Conservation (phyloP, 345 rosid species). For the Isatis tinctoria region DNA sequence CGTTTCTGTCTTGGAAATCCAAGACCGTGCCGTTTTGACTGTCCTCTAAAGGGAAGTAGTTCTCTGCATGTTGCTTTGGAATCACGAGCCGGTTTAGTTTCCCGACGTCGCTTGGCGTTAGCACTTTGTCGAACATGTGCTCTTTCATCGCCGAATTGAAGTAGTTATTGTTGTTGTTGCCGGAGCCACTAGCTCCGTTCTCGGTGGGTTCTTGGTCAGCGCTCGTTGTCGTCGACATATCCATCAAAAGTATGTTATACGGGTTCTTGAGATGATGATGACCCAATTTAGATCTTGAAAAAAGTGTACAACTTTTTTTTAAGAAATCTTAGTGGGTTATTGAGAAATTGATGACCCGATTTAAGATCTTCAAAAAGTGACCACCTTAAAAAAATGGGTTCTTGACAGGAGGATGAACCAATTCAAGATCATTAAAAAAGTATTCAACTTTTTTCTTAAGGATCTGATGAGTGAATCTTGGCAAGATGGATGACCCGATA, state of each 20-base stretch:
- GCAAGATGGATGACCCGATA: constrained; percentile 1
- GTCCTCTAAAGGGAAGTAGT: constrained; percentile 49
- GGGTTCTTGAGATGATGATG: neutral
- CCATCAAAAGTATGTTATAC: constrained; percentile 30
- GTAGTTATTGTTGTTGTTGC: constrained; percentile 25
- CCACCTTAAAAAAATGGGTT: neutral
- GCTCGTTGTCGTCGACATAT: constrained; percentile 38
- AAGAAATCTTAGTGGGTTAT: neutral
- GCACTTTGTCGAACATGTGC: constrained; percentile 73
- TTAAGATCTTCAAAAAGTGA: constrained; percentile 18
- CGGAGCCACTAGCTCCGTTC: constrained; percentile 11
- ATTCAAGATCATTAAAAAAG: constrained; percentile 14
- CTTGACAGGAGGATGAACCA: neutral
- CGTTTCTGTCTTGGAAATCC: constrained; percentile 74
- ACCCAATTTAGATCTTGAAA: constrained; percentile 18
- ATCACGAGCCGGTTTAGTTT: constrained; percentile 74
- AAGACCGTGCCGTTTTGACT: constrained; percentile 60
- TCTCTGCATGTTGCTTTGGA: constrained; percentile 85
- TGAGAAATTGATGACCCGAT: neutral
- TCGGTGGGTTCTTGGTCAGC: constrained; percentile 32
- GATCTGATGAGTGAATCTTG: constrained; percentile 17
- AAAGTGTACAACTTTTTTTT: constrained; percentile 11
- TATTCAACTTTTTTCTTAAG: constrained; percentile 2
- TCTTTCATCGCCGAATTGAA: constrained; percentile 38
- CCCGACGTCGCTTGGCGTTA: constrained; percentile 79